phyloP scores from a whole-genome alignment of 208 protist genomes.

The Trypanosoma scelopori region DNA sequence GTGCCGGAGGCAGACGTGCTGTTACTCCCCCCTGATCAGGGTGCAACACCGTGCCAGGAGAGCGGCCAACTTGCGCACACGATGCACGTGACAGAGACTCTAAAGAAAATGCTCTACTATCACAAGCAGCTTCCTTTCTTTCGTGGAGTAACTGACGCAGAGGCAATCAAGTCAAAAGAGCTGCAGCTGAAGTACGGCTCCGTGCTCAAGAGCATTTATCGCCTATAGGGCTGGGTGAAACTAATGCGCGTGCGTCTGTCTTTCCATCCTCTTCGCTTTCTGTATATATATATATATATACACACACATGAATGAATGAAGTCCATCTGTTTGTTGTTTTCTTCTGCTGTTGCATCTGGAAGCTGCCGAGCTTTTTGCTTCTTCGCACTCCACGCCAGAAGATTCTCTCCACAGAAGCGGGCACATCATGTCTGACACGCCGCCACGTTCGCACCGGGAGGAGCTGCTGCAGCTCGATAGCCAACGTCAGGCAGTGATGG shows the following conservation, averaged over 20 bases:
- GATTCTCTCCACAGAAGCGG: background rate
- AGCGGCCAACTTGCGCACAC: conserved; percentile 32
- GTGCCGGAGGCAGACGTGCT: conserved; percentile 20
- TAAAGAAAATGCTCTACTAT: conserved; percentile 49
- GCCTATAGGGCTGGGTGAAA: conserved; percentile 16
- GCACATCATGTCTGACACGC: background rate
- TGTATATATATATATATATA: too few relatives aligned
- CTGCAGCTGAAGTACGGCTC: conserved; percentile 60
- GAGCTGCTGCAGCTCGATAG: conserved; percentile 44
- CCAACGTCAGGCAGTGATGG: conserved; percentile 37
- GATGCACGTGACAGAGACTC: conserved; percentile 41
- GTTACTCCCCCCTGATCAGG: conserved; percentile 29
- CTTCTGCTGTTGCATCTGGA: background rate
- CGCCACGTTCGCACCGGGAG: conserved; percentile 6
- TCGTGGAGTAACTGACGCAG: conserved; percentile 39
- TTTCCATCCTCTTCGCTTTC: too few relatives aligned
- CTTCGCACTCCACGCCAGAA: background rate
- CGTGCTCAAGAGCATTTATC: conserved; percentile 62
- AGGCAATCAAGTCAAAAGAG: conserved; percentile 46
- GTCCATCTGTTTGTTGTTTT: too few relatives aligned
- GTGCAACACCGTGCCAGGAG: conserved; percentile 5
- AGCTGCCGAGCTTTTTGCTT: too few relatives aligned
- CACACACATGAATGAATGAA: too few relatives aligned
- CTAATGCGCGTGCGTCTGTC: background rate
- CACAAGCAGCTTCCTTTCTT: conserved; percentile 43